These are phyloP conservation scores for Kwoniella sp. DNA, from an alignment of 768 basidiomycete species.

Conservation along the genomic window DNA sequence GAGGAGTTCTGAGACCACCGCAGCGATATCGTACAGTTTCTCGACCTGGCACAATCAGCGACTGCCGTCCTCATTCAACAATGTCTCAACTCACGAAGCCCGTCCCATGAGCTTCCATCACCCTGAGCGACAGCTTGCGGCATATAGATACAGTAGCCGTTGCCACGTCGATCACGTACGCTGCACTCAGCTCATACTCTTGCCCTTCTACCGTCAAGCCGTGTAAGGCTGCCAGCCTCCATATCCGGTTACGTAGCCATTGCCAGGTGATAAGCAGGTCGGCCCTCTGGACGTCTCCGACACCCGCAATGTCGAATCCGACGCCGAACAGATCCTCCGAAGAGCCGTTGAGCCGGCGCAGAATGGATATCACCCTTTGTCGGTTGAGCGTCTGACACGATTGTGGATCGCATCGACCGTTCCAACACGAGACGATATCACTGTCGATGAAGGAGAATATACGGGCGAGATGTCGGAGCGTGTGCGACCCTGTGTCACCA, in stretches of 20 bases:
- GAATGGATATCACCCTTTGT: conserved; percentile 1
- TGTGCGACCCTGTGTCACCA: no score
- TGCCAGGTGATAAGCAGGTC: conserved; percentile 41
- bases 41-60: conserved; percentile 19
- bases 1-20: conserved; percentile 20
- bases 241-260: conserved; percentile 35
- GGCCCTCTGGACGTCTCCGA: conserved; percentile 31
- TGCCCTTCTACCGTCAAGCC: conserved; percentile 17
- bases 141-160: conserved; percentile 23
- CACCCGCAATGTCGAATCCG: conserved; percentile 3
- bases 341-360: conserved; percentile 10
- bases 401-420: conserved; percentile 19
- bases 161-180: conserved; percentile 23
- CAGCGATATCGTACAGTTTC: conserved; percentile 33
- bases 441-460: conserved; percentile 35
- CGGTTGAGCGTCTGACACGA: conserved; percentile 15
- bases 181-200: conserved; percentile 17
- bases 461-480: conserved; percentile 25
- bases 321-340: conserved; percentile 20
- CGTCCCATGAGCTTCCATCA: conserved; percentile 35
- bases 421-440: conserved; percentile 36
- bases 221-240: conserved; percentile 25
- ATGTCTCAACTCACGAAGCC: conserved; percentile 40
- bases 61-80: no score
- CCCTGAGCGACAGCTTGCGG: conserved; percentile 4